These are phyloP conservation scores for Picea sitchensis DNA, from an alignment of 75 land plant species.

Conservation along the genomic window DNA sequence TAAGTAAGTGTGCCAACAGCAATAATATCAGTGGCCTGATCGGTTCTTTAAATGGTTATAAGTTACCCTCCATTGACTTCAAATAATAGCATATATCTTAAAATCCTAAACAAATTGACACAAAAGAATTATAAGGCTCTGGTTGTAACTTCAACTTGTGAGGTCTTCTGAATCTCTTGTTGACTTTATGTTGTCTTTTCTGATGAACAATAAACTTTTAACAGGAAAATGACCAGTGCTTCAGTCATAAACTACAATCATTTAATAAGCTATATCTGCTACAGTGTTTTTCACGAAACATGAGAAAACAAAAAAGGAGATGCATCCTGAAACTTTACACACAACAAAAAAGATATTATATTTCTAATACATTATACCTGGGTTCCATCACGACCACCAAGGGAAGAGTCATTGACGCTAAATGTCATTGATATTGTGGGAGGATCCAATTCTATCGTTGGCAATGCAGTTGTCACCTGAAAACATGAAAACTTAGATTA, in stretches of 20 bases:
- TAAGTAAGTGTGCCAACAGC: too few species aligned
- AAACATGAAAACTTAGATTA: too few species aligned
- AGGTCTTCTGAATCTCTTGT: background rate
- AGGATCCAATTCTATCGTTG: slow-evolving; percentile 88
- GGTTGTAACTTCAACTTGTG: background rate
- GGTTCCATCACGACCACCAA: slow-evolving; percentile 93
- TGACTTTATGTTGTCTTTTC: background rate
- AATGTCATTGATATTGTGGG: slow-evolving; percentile 99
- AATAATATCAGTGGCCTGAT: too few species aligned
- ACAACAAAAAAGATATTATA: background rate
- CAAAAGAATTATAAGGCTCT: background rate
- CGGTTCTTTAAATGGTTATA: too few species aligned
- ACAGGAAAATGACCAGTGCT: background rate
- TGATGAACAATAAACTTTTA: background rate
- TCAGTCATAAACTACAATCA: background rate
- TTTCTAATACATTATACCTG: slow-evolving; percentile 49
- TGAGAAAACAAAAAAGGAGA: background rate
- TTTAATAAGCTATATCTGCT: background rate
- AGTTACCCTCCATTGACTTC: too few species aligned
- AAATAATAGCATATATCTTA: too few species aligned
- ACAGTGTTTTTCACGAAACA: background rate
- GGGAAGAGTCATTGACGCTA: slow-evolving; percentile 96
- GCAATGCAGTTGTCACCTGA: slow-evolving; percentile 75
- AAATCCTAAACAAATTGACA: background rate
- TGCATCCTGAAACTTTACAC: background rate